Conservation (phyloP, 495 filamentous ascomycete species). For the Zalerion maritima region DNA sequence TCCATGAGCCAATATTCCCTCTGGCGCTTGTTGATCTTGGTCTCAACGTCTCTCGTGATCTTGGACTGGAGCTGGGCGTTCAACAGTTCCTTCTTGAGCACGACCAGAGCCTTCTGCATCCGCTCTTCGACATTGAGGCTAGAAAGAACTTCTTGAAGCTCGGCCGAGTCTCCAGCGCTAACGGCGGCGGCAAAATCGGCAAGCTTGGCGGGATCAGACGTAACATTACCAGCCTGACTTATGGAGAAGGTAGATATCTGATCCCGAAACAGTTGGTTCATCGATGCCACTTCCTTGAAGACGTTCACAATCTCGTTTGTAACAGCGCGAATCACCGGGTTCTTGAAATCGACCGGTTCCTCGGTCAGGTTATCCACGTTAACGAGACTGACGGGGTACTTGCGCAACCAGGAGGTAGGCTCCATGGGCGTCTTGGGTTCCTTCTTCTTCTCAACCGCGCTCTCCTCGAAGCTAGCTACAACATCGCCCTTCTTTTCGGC, state of each 20-base stretch:
- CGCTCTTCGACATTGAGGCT: conserved; percentile 79
- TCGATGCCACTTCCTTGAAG: conserved; percentile 85
- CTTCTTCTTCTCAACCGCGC: conserved; percentile 32
- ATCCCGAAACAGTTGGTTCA: conserved; percentile 93
- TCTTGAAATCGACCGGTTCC: conserved; percentile 79
- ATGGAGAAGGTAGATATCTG: conserved; percentile 96
- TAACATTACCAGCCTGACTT: conserved; percentile 88
- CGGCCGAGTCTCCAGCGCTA: conserved; percentile 72
- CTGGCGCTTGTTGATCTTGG: conserved; percentile 93
- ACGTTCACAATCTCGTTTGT: conserved; percentile 97
- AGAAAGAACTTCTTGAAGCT: conserved; percentile 89
- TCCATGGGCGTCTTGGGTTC: conserved; percentile 52
- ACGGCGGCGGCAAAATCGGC: conserved; percentile 97
- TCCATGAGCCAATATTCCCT: conserved; percentile 99
- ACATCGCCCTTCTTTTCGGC: conserved; percentile 77
- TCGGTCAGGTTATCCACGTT: conserved; percentile 88
- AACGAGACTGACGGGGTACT: conserved; percentile 81
- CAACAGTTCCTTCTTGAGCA: conserved; percentile 95
- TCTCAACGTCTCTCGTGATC: conserved; percentile 96
- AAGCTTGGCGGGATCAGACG: conserved; percentile 83
- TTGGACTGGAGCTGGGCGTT: conserved; percentile 94
- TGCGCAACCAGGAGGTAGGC: conserved; percentile 77
- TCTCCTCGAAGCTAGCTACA: conserved; percentile 94
- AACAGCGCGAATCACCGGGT: conserved; percentile 69
- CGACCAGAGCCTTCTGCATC: conserved; percentile 74